Conservation (phyloP, 768 basidiomycete species). For the Omphalotus guepiniiformis region DNA sequence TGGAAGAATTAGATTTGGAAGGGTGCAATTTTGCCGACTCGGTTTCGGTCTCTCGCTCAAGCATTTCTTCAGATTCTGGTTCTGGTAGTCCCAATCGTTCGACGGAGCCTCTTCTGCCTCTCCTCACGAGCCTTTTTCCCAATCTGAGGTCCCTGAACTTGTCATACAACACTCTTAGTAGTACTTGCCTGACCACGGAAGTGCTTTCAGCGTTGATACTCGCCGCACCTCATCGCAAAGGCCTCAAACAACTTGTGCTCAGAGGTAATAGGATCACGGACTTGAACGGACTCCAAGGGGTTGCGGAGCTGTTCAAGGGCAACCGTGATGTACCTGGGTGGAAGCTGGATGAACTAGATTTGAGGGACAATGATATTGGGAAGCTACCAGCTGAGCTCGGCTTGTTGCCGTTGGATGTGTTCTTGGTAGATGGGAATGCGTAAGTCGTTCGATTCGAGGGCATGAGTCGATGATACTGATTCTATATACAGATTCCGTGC, state of each 20-base stretch:
- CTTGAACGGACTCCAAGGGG: conserved; percentile 55
- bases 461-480: background rate
- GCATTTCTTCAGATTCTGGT: conserved; percentile 20
- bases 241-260: conserved; percentile 61
- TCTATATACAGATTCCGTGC: conserved; percentile 61
- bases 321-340: conserved; percentile 59
- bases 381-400: conserved; percentile 69
- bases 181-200: conserved; percentile 41
- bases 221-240: conserved; percentile 40
- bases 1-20: conserved; percentile 74
- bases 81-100: conserved; percentile 36
- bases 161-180: conserved; percentile 69
- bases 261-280: conserved; percentile 64
- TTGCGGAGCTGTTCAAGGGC: conserved; percentile 65
- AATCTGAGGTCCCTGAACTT: conserved; percentile 64
- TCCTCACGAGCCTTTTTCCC: conserved; percentile 67
- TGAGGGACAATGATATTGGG: conserved; percentile 77
- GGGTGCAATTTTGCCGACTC: conserved; percentile 65
- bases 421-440: conserved; percentile 83
- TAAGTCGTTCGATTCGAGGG: conserved; percentile 33
- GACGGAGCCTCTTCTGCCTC: conserved; percentile 51
- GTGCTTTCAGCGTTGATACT: conserved; percentile 50
- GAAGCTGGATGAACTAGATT: conserved; percentile 79
- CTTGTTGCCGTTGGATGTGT: conserved; percentile 70
- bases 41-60: conserved; percentile 40